Evolutionary conservation across 257 asterid species (phyloP), one percentile per base, ranked within the genome.

Genomic region (Coffea canephora): DNA sequence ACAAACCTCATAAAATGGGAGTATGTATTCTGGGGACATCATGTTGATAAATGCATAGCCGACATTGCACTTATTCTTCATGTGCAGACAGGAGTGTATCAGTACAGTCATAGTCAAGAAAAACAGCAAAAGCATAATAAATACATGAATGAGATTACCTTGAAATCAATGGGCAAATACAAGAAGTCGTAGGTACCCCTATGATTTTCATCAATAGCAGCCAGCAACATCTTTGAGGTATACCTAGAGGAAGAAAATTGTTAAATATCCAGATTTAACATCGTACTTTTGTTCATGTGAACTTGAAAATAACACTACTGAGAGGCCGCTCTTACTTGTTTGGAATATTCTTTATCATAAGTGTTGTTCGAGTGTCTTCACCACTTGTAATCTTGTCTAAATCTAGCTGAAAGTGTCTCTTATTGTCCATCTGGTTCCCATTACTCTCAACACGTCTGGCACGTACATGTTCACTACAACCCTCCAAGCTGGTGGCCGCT

Each of bases 31-130:
- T 7, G 97, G 94, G 73, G 97, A 87, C 86, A 91, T 57, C 92
- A 92, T 86, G 84, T 92, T 94, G 87, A 94, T 94, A 77, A 94
- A 94, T 19, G 97, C 98, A 65, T 92, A 94, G 34, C 97, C 98
- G 54, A 94, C 94, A 59, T 94, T 94, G 95, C 98, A 94, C 77
- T 87, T 91, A 77, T 92, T 94, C 98, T 94, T 95, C 86, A 85
- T 68, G 34, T 13, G 11, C 55, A 79, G 57, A 80, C 59, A 86
- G 34, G 43, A 49, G 65, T 67, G 27, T 11, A 31, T 80, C 77
- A 80, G 83, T 45, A 59, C 31, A 57, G 49, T 14, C 67, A 67
- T 76, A 62, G 31, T 25, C 27, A 19, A 46, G 73, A 49, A 41
- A 57, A 74, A 12, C 46, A 23, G 19, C 46, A 39, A 18, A 59